Percentiles rank a stretch among this genome's conserved stretches.
Conservation (phyloP, 768 basidiomycete species). For the Chalciporus piperatus region DNA sequence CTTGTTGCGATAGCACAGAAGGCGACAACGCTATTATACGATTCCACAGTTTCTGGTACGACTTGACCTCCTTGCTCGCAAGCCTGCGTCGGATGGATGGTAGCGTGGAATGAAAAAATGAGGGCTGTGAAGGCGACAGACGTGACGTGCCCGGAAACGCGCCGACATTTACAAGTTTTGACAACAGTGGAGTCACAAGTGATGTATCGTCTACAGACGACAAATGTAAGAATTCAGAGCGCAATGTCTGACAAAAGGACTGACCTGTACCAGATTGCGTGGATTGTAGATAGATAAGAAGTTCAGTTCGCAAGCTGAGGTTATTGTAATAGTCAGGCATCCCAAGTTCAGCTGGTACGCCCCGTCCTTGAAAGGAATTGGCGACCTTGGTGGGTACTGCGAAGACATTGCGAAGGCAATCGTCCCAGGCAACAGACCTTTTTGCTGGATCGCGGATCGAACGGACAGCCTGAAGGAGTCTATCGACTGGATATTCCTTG, state of each 20-base stretch:
- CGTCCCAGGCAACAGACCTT: slow-evolving; percentile 62
- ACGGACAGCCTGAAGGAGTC: slow-evolving; percentile 56
- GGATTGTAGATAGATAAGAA: slow-evolving; percentile 47
- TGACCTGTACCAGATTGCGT: slow-evolving; percentile 39
- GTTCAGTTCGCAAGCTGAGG: slow-evolving; percentile 52
- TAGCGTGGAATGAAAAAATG: slow-evolving; percentile 60
- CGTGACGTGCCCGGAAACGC: slow-evolving; percentile 56
- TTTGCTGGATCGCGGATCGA: slow-evolving; percentile 20
- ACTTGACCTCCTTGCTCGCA: slow-evolving; percentile 11
- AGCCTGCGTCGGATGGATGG: slow-evolving; percentile 47
- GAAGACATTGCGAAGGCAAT: slow-evolving; percentile 62
- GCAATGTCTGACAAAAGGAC: slow-evolving; percentile 16
- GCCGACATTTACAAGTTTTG: slow-evolving; percentile 67
- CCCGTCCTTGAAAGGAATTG: slow-evolving; percentile 56
- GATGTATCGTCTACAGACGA: slow-evolving; percentile 35
- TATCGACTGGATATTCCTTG: slow-evolving; percentile 64
- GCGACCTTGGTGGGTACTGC: slow-evolving; percentile 75
- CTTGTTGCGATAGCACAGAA: slow-evolving; percentile 51
- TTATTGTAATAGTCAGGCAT: slow-evolving; percentile 54
- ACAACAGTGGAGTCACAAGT: slow-evolving; percentile 50
- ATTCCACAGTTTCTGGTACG: slow-evolving; percentile 53
- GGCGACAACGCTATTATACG: slow-evolving; percentile 44
- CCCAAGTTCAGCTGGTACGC: slow-evolving; percentile 49
- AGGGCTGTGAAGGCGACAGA: slow-evolving; percentile 57
- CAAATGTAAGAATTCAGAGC: slow-evolving; percentile 20